phyloP scores from a whole-genome alignment of 257 asterid genomes.

The Gardenia jasminoides region DNA sequence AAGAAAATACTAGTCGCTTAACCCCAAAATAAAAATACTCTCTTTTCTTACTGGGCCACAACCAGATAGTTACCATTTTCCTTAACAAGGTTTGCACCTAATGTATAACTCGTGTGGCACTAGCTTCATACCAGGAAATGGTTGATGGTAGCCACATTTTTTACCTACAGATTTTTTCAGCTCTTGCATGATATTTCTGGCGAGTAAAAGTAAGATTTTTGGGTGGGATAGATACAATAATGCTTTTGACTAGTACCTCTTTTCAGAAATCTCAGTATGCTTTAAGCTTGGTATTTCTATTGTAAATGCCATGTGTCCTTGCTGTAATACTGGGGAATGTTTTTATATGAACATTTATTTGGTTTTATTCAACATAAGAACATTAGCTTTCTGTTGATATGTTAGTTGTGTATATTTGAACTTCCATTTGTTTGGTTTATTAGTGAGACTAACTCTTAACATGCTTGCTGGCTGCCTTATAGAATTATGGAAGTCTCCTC shows the following conservation, averaged over 20 bases:
- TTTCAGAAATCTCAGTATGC: background rate
- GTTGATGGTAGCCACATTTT: background rate
- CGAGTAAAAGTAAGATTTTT: background rate
- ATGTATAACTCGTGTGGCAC: background rate
- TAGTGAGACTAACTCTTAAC: conserved; percentile 5
- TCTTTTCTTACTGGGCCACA: no score
- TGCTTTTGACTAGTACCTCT: background rate
- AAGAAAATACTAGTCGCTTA: no score
- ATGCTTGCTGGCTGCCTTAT: conserved; percentile 15
- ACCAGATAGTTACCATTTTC: background rate
- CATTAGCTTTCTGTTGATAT: background rate
- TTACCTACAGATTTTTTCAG: background rate
- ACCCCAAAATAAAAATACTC: no score
- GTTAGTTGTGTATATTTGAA: background rate
- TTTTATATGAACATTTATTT: background rate
- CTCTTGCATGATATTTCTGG: background rate
- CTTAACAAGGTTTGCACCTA: background rate
- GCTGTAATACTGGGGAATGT: background rate
- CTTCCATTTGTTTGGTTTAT: background rate
- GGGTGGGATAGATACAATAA: background rate
- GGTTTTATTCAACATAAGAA: background rate
- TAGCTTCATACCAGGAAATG: no score
- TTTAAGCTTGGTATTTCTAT: background rate
- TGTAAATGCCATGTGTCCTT: background rate
- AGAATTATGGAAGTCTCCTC: conserved; percentile 94